These are phyloP conservation scores for Pyricularia sp. DNA, from an alignment of 2,329 filamentous ascomycete species.

Conservation along the genomic window DNA sequence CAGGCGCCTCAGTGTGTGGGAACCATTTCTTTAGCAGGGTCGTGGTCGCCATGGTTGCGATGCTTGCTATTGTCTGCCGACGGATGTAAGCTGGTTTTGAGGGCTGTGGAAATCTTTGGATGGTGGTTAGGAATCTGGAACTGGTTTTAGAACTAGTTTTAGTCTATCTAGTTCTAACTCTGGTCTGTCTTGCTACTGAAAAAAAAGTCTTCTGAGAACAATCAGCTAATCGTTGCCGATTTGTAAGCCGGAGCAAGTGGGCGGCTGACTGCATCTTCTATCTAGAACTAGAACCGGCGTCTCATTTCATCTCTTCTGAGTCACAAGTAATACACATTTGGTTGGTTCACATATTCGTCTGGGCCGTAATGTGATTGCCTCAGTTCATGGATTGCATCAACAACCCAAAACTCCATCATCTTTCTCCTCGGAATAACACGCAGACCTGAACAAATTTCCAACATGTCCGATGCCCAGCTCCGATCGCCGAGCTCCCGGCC, in stretches of 20 bases:
- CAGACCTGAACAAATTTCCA: neutral
- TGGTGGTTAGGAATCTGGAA: neutral
- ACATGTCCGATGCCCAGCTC: neutral
- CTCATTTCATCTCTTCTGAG: neutral
- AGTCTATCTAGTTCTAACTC: no score
- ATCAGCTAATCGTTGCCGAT: neutral
- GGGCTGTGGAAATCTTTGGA: neutral
- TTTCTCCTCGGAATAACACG: no score
- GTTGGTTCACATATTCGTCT: no score
- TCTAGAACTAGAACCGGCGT: neutral
- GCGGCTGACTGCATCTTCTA: neutral
- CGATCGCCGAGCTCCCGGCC: neutral
- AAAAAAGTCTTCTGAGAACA: neutral
- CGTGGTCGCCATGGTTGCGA: neutral
- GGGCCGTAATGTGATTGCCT: no score
- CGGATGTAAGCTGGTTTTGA: neutral
- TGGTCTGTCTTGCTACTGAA: neutral
- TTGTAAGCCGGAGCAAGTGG: neutral
- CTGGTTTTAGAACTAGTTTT: neutral
- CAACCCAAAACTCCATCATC: no score
- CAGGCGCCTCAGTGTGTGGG: conserved; percentile 24
- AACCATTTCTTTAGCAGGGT: conserved; percentile 15
- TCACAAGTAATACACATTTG: neutral
- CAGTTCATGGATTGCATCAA: no score
- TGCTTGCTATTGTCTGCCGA: neutral